Conservation (phyloP, 208 protist genomes). For the Crithidia bombi region DNA sequence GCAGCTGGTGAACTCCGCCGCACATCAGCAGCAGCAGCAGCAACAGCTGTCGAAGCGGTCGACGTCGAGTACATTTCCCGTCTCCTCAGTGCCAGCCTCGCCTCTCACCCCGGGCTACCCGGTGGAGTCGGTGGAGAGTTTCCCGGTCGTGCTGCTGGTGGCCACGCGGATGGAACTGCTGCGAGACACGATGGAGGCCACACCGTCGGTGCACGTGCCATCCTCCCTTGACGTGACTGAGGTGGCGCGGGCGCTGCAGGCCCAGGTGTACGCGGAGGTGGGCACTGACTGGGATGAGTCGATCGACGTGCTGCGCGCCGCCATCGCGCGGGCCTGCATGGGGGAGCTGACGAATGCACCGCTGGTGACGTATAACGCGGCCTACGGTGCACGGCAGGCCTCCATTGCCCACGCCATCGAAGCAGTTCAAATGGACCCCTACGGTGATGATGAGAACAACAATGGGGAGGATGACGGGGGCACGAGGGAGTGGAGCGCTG, state of each 20-base stretch:
- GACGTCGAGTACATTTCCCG: slow-evolving; percentile 2
- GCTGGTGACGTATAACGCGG: slow-evolving; percentile 21
- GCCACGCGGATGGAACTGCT: slow-evolving; percentile 45
- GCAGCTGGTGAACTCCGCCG: not conserved
- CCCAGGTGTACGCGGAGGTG: slow-evolving; percentile 55
- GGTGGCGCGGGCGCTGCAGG: slow-evolving; percentile 37
- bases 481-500: not conserved
- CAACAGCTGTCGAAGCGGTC: not conserved
- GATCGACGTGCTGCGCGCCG: slow-evolving; percentile 39
- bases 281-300: slow-evolving; percentile 37
- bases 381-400: slow-evolving; percentile 17
- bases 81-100: slow-evolving; percentile 2
- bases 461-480: not conserved
- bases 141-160: slow-evolving; percentile 39
- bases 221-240: slow-evolving; percentile 39
- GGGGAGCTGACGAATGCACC: slow-evolving; percentile 46
- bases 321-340: slow-evolving; percentile 55
- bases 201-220: slow-evolving; percentile 31
- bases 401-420: slow-evolving; percentile 30
- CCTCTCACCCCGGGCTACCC: slow-evolving; percentile 12
- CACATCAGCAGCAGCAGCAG: slow-evolving; percentile 8
- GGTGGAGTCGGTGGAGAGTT: slow-evolving; percentile 2
- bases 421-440: slow-evolving; percentile 11
- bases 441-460: slow-evolving; percentile 3
- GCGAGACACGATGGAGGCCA: slow-evolving; percentile 42